Evolutionary conservation across 305 asterid genomes (phyloP), one percentile per base, ranked within the genome.

Genomic region (Solanum hybrid): DNA sequence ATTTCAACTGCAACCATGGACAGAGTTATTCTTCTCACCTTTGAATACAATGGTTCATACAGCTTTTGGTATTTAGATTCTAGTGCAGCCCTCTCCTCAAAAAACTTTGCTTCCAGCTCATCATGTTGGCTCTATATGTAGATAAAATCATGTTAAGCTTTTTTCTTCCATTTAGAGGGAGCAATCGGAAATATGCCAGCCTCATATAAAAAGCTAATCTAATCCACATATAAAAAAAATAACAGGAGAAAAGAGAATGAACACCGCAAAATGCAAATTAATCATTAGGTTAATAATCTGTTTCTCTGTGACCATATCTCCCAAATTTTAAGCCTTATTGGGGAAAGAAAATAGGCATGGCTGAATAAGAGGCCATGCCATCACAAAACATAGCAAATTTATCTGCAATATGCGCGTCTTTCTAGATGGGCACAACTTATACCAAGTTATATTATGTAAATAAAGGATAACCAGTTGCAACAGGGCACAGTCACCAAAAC

Each of bases 21-120:
- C 22, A 10, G 27, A 45, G 24, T 45, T 82, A 42, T 29, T 82
- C 36, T 19, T 82, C 87, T 17, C 6, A 92, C 99, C 96, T 95
- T 95, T 29, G 93, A 87, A 73, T 97, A 97, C 36, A 95, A 94
- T 4, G 98, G 98, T 88, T 94, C 95, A 90, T 95, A 97, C 91
- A 95, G 87, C 91, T 95, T 96, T 77, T 97, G 98, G 90, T 96
- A 97, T 89, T 94, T 95, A 84, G 96, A 96, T 92, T 97, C 98
- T 80, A 97, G 97, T 15, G 95, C 95, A 87, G 98, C 97, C 92
- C 97, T 95, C 93, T 96, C 99, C 94, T 95, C 97, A 11, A 88
- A 10, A 94, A 95, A 96, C 17, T 97, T 96, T 11, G 95, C 93
- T 94, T 95, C 98, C 90, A 95, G 87, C 31, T 93, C 96, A 93